These are phyloP conservation scores for Erodium moschatum DNA, from an alignment of 441 rosid genomes.

Conservation along the genomic window DNA sequence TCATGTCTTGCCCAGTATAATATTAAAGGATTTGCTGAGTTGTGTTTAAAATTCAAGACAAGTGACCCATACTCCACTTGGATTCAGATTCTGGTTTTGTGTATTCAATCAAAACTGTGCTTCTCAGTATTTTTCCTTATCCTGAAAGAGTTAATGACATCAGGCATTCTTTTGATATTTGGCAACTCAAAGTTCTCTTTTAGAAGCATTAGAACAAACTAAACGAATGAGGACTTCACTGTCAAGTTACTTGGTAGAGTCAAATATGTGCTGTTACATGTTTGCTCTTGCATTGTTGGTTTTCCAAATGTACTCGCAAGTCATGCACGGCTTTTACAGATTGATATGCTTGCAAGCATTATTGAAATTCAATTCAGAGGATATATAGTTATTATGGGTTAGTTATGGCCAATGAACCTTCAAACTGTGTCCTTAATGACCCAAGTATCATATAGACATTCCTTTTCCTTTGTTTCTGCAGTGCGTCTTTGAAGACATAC, in stretches of 20 bases:
- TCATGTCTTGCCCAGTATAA: background rate
- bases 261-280: background rate
- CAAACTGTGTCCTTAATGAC: background rate
- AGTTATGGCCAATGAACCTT: background rate
- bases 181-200: background rate
- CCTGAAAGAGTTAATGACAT: background rate
- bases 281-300: background rate
- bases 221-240: background rate
- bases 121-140: background rate
- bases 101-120: background rate
- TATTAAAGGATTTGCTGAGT: too few relatives aligned
- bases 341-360: background rate
- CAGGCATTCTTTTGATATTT: background rate
- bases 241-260: background rate
- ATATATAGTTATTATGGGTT: background rate
- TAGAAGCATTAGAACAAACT: constrained; percentile 1
- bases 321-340: background rate
- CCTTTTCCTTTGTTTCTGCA: constrained; percentile 27
- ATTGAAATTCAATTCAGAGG: background rate
- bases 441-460: background rate
- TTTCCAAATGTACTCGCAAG: too few relatives aligned
- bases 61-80: background rate
- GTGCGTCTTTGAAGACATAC: constrained; percentile 80
- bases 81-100: background rate
- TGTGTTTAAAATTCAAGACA: background rate